Percentiles rank a stretch among this genome's conserved stretches.
phyloP scores from a whole-genome alignment of 495 filamentous ascomycete genomes.

The Clohesyomyces aquaticus region DNA sequence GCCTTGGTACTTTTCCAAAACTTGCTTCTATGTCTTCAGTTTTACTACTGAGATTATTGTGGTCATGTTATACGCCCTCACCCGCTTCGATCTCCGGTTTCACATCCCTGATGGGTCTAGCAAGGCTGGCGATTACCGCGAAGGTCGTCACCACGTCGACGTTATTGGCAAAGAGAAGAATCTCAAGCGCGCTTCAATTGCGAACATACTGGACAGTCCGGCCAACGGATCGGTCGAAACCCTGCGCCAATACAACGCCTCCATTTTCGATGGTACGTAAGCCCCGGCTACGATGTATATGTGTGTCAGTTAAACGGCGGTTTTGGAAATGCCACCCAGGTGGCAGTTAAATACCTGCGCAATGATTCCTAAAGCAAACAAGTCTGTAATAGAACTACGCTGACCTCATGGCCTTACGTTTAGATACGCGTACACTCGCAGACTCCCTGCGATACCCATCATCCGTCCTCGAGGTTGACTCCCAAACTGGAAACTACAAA shows the following conservation, averaged over 20 bases:
- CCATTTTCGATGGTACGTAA: constrained; percentile 28
- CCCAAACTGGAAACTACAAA: constrained; percentile 26
- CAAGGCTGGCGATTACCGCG: constrained; percentile 24
- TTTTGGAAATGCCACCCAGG: too few species aligned
- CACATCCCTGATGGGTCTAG: constrained; percentile 59
- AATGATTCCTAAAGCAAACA: too few species aligned
- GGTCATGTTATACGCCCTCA: constrained; percentile 63
- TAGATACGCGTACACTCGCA: constrained; percentile 22
- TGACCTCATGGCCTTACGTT: too few species aligned
- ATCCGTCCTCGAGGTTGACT: constrained; percentile 28
- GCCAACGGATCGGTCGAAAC: constrained; percentile 17
- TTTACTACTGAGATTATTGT: constrained; percentile 74
- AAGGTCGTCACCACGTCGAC: constrained; percentile 8
- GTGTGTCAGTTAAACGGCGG: too few species aligned
- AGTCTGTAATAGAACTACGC: too few species aligned
- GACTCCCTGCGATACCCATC: constrained; percentile 32
- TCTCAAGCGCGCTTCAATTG: constrained; percentile 17
- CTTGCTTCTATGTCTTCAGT: constrained; percentile 71
- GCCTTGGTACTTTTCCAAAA: constrained; percentile 45
- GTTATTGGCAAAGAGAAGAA: constrained; percentile 24
- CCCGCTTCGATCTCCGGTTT: constrained; percentile 74
- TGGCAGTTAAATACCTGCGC: too few species aligned
- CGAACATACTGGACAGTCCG: background rate
- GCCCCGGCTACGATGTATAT: too few species aligned
- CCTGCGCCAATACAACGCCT: constrained; percentile 22